These are phyloP conservation scores for Boletus patriciae DNA, from an alignment of 768 basidiomycete genomes.

Conservation along the genomic window DNA sequence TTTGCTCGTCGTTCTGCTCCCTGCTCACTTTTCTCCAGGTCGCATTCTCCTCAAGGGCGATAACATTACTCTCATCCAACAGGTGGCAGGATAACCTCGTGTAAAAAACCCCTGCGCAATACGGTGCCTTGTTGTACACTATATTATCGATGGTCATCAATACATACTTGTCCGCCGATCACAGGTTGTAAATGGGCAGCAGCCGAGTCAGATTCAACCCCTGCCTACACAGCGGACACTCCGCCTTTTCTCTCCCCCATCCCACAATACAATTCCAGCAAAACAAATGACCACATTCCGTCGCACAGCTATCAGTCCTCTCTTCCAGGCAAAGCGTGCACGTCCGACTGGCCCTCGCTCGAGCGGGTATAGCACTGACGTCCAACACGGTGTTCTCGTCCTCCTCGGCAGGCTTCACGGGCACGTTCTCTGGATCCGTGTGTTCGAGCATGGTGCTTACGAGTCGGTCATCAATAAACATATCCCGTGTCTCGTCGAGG, in stretches of 20 bases:
- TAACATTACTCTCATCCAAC: conserved; percentile 97
- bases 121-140: conserved; percentile 24
- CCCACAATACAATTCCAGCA: conserved; percentile 89
- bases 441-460: conserved; percentile 56
- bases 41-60: conserved; percentile 96
- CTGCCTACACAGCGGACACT: conserved; percentile 87
- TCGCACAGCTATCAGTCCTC: conserved; percentile 76
- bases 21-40: conserved; percentile 46
- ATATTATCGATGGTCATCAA: conserved; percentile 2
- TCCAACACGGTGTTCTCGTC: conserved; percentile 70
- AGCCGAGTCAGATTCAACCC: conserved; percentile 64
- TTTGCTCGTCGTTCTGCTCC: neutral
- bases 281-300: conserved; percentile 88
- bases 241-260: conserved; percentile 88
- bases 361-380: conserved; percentile 52
- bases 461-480: conserved; percentile 59
- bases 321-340: conserved; percentile 88
- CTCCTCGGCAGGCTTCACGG: conserved; percentile 61
- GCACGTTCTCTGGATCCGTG: conserved; percentile 52
- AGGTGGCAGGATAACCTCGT: conserved; percentile 37
- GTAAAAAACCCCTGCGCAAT: conserved; percentile 15
- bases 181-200: conserved; percentile 84
- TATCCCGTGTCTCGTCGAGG: conserved; percentile 35
- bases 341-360: conserved; percentile 56
- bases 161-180: conserved; percentile 21